These are phyloP conservation scores for Chaetomiaceae sp. DNA, from an alignment of 2,329 filamentous ascomycete species.

Conservation along the genomic window DNA sequence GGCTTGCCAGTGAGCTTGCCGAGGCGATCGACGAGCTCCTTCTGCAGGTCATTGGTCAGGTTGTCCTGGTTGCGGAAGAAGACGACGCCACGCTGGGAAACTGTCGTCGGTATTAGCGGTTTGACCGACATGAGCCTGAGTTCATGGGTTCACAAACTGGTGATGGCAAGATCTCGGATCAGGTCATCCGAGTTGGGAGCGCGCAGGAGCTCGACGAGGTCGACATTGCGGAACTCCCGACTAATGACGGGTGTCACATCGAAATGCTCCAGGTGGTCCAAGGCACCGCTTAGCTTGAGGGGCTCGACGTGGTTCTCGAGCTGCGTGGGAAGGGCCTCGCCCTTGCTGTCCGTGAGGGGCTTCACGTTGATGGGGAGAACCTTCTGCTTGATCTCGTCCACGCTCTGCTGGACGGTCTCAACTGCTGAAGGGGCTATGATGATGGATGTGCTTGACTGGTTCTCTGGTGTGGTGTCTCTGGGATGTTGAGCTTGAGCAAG, in stretches of 20 bases:
- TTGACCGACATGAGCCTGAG: background rate
- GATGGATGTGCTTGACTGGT: background rate
- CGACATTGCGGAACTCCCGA: conserved; percentile 46
- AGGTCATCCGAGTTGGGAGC: conserved; percentile 51
- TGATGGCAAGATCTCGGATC: conserved; percentile 57
- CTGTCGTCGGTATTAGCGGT: conserved; percentile 32
- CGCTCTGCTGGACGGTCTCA: conserved; percentile 18
- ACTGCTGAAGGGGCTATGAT: conserved; percentile 25
- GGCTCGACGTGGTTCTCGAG: conserved; percentile 19
- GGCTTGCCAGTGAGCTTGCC: conserved; percentile 56
- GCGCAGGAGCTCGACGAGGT: conserved; percentile 51
- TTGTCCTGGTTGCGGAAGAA: conserved; percentile 63
- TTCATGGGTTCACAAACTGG: conserved; percentile 26
- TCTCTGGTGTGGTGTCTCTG: background rate
- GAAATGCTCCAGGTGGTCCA: conserved; percentile 41
- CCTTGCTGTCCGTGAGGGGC: background rate
- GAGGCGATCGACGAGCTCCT: conserved; percentile 57
- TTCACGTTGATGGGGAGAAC: conserved; percentile 15
- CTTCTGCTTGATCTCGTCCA: conserved; percentile 23
- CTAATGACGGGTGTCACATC: conserved; percentile 53
- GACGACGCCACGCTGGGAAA: conserved; percentile 64
- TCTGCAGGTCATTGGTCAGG: conserved; percentile 59
- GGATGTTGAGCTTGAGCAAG: too few relatives aligned
- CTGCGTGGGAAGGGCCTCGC: conserved; percentile 11
- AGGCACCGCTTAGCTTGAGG: conserved; percentile 29